phyloP scores from a whole-genome alignment of 2,329 filamentous ascomycete genomes.

The Neophaeococcomyces aloes region DNA sequence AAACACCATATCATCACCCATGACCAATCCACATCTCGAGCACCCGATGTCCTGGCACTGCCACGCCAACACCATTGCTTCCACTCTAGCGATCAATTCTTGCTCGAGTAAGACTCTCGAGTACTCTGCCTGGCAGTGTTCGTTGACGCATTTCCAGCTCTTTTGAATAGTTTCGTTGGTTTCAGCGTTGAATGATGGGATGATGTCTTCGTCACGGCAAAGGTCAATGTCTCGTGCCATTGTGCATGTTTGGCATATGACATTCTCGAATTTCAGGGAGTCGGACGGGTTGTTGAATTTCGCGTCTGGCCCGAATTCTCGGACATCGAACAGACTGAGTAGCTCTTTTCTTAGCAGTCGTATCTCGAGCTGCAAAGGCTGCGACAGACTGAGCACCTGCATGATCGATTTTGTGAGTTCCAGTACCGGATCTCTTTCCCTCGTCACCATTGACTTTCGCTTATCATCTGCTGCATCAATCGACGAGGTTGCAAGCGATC shows the following conservation, averaged over 20 bases:
- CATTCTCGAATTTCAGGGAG: constrained; percentile 58
- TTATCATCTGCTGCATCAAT: constrained; percentile 17
- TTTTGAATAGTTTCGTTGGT: constrained; percentile 25
- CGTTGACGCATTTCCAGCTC: constrained; percentile 56
- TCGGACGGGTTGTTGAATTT: constrained; percentile 77
- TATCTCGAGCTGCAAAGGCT: constrained; percentile 55
- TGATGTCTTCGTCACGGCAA: constrained; percentile 75
- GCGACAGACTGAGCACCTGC: constrained; percentile 82
- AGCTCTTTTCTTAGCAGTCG: constrained; percentile 81
- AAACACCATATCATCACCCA: constrained; percentile 66
- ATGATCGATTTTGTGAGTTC: constrained; percentile 89
- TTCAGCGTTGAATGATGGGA: constrained; percentile 41
- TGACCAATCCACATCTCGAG: constrained; percentile 48
- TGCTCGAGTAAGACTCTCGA: constrained; percentile 78
- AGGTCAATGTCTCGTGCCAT: constrained; percentile 81
- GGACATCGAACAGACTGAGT: constrained; percentile 79
- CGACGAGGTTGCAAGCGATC: constrained; percentile 24
- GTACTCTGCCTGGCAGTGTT: constrained; percentile 63
- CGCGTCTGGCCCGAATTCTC: constrained; percentile 85
- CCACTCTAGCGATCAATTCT: constrained; percentile 62
- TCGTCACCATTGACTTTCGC: constrained; percentile 36
- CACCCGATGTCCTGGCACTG: constrained; percentile 84
- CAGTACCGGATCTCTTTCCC: constrained; percentile 58
- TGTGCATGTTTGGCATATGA: constrained; percentile 86
- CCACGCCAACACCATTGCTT: constrained; percentile 69